Evolutionary conservation across 1,139 yeast genomes (phyloP).

Genomic region (Debaryomyces sp.): DNA sequence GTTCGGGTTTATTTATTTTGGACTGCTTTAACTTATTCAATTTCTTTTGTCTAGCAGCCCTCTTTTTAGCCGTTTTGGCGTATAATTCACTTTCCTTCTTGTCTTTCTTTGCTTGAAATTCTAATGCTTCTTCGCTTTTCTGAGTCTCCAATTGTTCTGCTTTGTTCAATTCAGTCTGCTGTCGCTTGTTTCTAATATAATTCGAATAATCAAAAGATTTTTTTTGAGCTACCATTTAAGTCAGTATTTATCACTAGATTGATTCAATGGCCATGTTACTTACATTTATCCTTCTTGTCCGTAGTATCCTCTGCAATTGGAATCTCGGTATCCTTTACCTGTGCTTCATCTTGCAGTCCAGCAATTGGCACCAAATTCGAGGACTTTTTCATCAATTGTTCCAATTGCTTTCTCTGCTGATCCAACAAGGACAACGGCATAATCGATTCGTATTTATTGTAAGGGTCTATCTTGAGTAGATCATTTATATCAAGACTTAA

Average conservation of each 20-base stretch:
- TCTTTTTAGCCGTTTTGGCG: constrained; percentile 8
- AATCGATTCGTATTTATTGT: neutral
- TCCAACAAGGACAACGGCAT: neutral
- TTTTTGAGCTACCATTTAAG: constrained; percentile 6
- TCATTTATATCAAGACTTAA: neutral
- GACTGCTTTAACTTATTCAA: neutral
- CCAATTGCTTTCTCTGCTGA: constrained; percentile 7
- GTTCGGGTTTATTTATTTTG: neutral
- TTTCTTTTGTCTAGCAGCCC: constrained; percentile 9
- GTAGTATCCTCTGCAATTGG: neutral
- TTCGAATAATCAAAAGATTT: constrained; percentile 10
- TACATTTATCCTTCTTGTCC: constrained; percentile 1
- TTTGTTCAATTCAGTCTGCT: neutral
- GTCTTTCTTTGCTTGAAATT: constrained; percentile 4
- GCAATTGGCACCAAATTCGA: neutral
- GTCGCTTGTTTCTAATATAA: constrained; percentile 9
- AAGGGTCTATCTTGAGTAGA: neutral
- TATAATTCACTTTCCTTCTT: neutral
- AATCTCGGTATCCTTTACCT: neutral
- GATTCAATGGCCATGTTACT: neutral
- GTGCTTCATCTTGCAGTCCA: neutral
- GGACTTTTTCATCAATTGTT: constrained; percentile 7
- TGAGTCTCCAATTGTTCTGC: neutral
- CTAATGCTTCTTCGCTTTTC: neutral
- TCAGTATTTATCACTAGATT: neutral